Base-by-base conservation (phyloP, 169 alveolate species). In the Babesia divergens region DNA sequence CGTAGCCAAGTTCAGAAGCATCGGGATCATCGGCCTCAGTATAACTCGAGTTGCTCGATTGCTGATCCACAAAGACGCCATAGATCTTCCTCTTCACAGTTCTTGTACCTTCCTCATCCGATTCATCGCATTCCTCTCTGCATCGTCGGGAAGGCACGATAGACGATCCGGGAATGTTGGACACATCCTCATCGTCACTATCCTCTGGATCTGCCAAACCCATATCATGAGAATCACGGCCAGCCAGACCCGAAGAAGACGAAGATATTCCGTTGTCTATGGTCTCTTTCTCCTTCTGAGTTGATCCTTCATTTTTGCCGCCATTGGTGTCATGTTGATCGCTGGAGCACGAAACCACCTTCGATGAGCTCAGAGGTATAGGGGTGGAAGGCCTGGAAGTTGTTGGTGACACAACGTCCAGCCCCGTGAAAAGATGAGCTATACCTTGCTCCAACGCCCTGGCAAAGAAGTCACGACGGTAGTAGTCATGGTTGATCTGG, bases 401-500 rank as follows among this genome's bases (percentile, higher is more conserved):
- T 2, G 67, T 49, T 16, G 32, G 18, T 37, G 53, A 56, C 26
- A 38, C 16, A 2, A 32, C 24, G 18, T 14, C 9, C 11, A 20
- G 28, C 3, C 42, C 68, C 6, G 68, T 28, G 24, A 62, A 62
- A 20, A 62, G 20, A 13, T 62, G 72, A 4, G 24, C 40, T 6
- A 5, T 31, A 11, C 72, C 72, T 6, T 44, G 72, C 18, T 44
- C 50, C 9, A 28, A 22, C 5, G 35, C 34, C 29, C n/a, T 62
- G 42, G 60, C 29, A 20, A 31, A 43, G 35, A 62, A 62, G 35
- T 62, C 72, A 4, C 72, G 56, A 6, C 60, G 42, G 46, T 5
- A 62, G 59, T 46, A 62, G 16, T 44, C 60, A 24, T 62, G 72
- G 59, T 62, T 62, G 1, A 62, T 62, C 18, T 47, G 72, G 26